These are phyloP conservation scores for Globisporangium nodosum DNA, from an alignment of 352 stramenopile species.

Conservation along the genomic window DNA sequence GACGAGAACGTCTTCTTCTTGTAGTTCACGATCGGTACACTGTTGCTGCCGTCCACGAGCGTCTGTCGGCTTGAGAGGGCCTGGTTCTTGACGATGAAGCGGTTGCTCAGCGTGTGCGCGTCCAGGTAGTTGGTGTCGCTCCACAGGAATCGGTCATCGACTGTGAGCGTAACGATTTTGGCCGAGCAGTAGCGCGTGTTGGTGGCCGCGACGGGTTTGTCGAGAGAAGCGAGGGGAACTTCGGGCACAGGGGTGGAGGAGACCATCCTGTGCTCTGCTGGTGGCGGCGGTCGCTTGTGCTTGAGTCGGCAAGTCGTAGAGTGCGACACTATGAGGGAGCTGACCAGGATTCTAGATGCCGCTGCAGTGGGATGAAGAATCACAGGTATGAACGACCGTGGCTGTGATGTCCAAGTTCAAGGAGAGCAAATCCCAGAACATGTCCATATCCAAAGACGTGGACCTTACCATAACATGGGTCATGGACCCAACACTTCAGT, in stretches of 20 bases:
- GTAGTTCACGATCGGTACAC: neutral
- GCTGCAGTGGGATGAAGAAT: constrained; percentile 52
- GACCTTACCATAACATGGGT: too few species aligned
- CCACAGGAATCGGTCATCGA: neutral
- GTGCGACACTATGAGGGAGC: too few species aligned
- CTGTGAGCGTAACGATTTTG: neutral
- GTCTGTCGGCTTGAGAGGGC: neutral
- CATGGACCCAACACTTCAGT: too few species aligned
- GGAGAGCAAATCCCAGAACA: too few species aligned
- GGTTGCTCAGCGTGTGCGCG: neutral
- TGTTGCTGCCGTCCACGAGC: neutral
- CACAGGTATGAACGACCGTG: constrained; percentile 38
- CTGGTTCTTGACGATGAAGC: neutral
- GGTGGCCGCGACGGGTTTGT: neutral
- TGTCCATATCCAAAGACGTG: too few species aligned
- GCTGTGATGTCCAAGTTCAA: too few species aligned
- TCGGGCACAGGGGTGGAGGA: neutral
- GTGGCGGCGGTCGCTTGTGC: too few species aligned
- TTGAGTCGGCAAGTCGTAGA: too few species aligned
- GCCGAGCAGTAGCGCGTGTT: neutral
- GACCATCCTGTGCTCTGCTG: too few species aligned
- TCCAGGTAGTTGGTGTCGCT: neutral
- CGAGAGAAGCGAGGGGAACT: neutral
- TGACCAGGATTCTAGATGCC: constrained; percentile 10
- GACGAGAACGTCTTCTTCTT: neutral